These are phyloP conservation scores for Daedalea quercina DNA, from an alignment of 768 basidiomycete species.

Conservation along the genomic window DNA sequence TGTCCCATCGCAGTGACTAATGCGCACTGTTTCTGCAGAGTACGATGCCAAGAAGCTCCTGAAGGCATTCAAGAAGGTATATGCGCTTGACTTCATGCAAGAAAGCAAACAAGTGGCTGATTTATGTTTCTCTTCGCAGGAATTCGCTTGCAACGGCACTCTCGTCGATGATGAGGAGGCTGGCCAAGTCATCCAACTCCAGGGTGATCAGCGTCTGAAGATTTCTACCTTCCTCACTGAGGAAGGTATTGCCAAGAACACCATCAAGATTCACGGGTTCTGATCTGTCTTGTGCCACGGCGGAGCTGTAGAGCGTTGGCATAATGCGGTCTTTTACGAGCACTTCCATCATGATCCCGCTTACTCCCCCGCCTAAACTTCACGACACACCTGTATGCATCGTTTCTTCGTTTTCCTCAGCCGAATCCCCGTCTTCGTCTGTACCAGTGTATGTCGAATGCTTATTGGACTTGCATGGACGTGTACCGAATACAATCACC, in stretches of 20 bases:
- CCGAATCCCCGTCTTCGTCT: conserved; percentile 19
- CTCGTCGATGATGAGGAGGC: conserved; percentile 93
- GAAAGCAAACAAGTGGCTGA: conserved; percentile 8
- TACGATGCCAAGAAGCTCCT: conserved; percentile 97
- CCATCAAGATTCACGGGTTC: conserved; percentile 88
- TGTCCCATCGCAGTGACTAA: background rate
- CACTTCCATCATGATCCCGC: conserved; percentile 1
- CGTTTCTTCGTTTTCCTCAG: conserved; percentile 22
- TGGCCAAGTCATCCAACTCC: conserved; percentile 96
- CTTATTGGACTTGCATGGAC: conserved; percentile 19
- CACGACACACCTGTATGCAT: conserved; percentile 13
- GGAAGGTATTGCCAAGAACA: conserved; percentile 69
- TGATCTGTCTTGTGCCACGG: conserved; percentile 29
- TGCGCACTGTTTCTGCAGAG: conserved; percentile 40
- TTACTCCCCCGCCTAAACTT: conserved; percentile 10
- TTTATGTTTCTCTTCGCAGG: conserved; percentile 46
- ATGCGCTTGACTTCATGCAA: conserved; percentile 1
- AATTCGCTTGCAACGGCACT: conserved; percentile 98
- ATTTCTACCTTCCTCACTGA: conserved; percentile 83
- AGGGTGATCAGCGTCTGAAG: conserved; percentile 94
- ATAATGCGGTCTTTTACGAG: conserved; percentile 10
- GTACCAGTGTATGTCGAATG: conserved; percentile 22
- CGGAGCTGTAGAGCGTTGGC: conserved; percentile 13
- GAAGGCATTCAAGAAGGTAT: conserved; percentile 98
- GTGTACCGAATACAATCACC: background rate